phyloP scores from a whole-genome alignment of 163 green algal genomes.

The Trebouxiophyceae sp. region DNA sequence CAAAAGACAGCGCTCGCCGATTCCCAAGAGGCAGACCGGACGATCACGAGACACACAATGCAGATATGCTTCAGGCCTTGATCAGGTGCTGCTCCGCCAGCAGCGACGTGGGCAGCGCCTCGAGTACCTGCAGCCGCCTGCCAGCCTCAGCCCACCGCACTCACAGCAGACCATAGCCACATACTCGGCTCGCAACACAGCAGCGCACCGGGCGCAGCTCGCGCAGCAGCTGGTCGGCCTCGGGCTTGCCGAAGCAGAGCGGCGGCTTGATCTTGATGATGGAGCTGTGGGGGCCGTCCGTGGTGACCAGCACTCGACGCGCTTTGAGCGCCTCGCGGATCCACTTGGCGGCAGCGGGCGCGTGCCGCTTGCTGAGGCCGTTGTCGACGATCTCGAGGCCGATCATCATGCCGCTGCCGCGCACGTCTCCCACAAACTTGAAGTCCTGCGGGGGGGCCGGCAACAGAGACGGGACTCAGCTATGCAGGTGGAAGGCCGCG shows the following conservation, averaged over 20 bases:
- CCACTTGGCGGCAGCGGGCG: constrained; percentile 16
- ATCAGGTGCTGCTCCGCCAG: no score
- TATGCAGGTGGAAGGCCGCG: neutral
- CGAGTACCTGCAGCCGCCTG: no score
- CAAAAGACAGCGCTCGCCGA: no score
- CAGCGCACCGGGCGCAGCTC: constrained; percentile 15
- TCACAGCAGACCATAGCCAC: no score
- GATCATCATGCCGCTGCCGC: constrained; percentile 62
- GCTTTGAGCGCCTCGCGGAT: constrained; percentile 35
- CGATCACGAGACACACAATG: no score
- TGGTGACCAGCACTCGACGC: constrained; percentile 56
- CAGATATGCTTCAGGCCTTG: no score
- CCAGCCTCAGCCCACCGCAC: no score
- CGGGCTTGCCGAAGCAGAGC: constrained; percentile 28
- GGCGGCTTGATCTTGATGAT: constrained; percentile 74
- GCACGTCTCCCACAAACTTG: constrained; percentile 54
- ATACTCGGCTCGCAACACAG: no score
- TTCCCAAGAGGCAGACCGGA: no score
- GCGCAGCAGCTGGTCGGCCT: constrained; percentile 27
- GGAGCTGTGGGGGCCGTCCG: constrained; percentile 57
- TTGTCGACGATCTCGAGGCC: constrained; percentile 54
- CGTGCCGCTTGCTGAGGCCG: constrained; percentile 8
- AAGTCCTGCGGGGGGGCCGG: constrained; percentile 16
- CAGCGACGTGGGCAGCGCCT: no score
- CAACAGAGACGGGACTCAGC: neutral